Evolutionary conservation across 2,329 filamentous ascomycete species (phyloP), one percentile per base, ranked within the genome.

Genomic region (Fusarium haematococcum): DNA sequence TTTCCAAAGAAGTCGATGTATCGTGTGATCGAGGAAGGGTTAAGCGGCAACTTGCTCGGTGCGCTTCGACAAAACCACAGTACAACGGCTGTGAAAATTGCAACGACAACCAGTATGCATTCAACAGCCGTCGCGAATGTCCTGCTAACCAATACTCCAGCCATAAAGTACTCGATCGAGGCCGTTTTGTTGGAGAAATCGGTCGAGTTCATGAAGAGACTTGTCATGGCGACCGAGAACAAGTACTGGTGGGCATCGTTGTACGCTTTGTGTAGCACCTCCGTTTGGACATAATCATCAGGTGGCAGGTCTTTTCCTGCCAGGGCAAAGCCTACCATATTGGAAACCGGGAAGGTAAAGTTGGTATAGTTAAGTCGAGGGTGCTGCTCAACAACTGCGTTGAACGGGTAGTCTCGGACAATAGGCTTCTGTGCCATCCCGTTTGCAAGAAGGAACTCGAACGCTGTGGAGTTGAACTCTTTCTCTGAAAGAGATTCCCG

Each of bases 311-410:
- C 67, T 0, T 71, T 62, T 0, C 74, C 70, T 2, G 79, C 82
- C 0, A 84, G 18, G 0, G 80, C 83, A 54, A 79, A 83, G 0
- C 81, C 83, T 0, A 81, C 79, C 82, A 85, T 81, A 4, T 79
- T 80, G 0, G 80, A 80, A 0, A 78, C 41, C 0, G 82, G 82
- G 4, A 18, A 56, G 0, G 18, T 33, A 0, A 84, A 8, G 0
- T 64, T 65, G 0, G 65, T 69, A 0, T 67, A 20, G 1, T 68
- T 57, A 0, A 83, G 7, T 0, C 73, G 69, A 0, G 77, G 63
- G 1, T 76, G 67, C 3, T 82, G 79, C 0, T 84, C 79, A 0
- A 84, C 56, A 0, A 80, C 68, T 0, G 11, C 5, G 0, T 48
- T 62, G 8, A 79, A 77, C 0, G 81, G 78, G 3, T 52, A 77